Evolutionary conservation across 345 rosid genomes (phyloP).

Genomic region (Eucalyptus rudis): DNA sequence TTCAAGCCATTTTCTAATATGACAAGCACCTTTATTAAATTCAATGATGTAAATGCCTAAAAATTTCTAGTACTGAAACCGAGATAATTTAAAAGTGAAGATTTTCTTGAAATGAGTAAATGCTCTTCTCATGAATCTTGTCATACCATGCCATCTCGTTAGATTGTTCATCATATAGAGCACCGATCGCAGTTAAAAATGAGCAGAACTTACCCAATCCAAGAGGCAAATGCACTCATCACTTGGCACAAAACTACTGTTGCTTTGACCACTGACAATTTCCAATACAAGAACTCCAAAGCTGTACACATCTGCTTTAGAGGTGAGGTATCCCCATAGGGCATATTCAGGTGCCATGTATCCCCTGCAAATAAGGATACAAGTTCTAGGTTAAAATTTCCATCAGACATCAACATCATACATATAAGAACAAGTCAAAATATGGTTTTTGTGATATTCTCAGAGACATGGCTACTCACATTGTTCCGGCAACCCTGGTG

Average conservation of each 20-base stretch:
- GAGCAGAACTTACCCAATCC: slow-evolving; percentile 13
- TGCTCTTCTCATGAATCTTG: not conserved
- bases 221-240: slow-evolving; percentile 7
- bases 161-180: not conserved
- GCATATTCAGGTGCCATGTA: slow-evolving; percentile 41
- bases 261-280: slow-evolving; percentile 15
- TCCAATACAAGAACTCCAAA: slow-evolving; percentile 27
- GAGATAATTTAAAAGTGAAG: not conserved
- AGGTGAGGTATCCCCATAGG: slow-evolving; percentile 17
- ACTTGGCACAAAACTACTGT: not conserved
- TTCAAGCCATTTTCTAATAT: not conserved
- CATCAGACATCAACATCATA: not conserved
- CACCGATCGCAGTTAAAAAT: not conserved
- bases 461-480: slow-evolving; percentile 14
- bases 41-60: not conserved
- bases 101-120: not conserved
- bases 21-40: not conserved
- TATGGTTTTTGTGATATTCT: not conserved
- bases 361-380: slow-evolving; percentile 7
- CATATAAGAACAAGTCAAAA: not conserved
- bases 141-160: not conserved
- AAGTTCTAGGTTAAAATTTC: not conserved
- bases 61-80: not conserved
- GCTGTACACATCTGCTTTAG: slow-evolving; percentile 27
- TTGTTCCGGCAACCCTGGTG: slow-evolving; percentile 56